Percentiles rank a stretch among this genome's conserved stretches.
These are phyloP conservation scores for Acacia crassicarpa DNA, from an alignment of 306 rosid species.

Conservation along the genomic window DNA sequence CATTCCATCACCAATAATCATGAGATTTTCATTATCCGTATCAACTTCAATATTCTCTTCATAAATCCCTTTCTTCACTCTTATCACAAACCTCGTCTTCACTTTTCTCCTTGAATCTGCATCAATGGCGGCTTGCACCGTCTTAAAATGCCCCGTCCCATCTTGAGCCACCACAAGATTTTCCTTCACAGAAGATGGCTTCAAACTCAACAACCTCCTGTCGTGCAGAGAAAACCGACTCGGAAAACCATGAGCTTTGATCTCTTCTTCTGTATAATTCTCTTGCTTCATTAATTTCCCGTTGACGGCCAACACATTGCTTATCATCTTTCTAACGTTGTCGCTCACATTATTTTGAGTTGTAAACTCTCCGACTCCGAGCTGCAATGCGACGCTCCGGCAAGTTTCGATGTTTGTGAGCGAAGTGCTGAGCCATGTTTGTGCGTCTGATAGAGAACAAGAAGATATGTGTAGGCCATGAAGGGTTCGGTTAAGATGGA, in stretches of 20 bases:
- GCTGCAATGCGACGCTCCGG: slow-evolving; percentile 44
- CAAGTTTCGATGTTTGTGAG: slow-evolving; percentile 71
- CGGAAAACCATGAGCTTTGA: slow-evolving; percentile 36
- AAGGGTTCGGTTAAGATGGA: slow-evolving; percentile 66
- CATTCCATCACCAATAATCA: slow-evolving; percentile 81
- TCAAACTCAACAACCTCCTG: slow-evolving; percentile 43
- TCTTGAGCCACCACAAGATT: slow-evolving; percentile 81
- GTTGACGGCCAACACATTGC: slow-evolving; percentile 67
- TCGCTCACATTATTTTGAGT: slow-evolving; percentile 20
- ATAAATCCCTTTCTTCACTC: slow-evolving; percentile 72
- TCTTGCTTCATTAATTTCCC: slow-evolving; percentile 32
- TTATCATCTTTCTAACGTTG: slow-evolving; percentile 39
- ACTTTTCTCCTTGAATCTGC: too few species aligned
- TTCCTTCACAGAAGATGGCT: slow-evolving; percentile 24
- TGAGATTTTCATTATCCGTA: slow-evolving; percentile 50
- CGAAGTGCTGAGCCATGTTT: slow-evolving; percentile 91
- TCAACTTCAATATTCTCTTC: slow-evolving; percentile 71
- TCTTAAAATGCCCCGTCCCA: slow-evolving; percentile 53
- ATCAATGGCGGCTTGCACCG: too few species aligned
- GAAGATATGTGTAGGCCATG: slow-evolving; percentile 19
- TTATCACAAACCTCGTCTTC: slow-evolving; percentile 50
- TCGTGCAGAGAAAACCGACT: slow-evolving; percentile 54
- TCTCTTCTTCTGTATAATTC: not conserved
- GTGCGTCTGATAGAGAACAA: slow-evolving; percentile 58
- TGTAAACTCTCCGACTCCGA: slow-evolving; percentile 43